Percentiles rank a stretch among this genome's conserved stretches.
Conservation (phyloP, 108 stramenopile species). For the Fragilaria radians region DNA sequence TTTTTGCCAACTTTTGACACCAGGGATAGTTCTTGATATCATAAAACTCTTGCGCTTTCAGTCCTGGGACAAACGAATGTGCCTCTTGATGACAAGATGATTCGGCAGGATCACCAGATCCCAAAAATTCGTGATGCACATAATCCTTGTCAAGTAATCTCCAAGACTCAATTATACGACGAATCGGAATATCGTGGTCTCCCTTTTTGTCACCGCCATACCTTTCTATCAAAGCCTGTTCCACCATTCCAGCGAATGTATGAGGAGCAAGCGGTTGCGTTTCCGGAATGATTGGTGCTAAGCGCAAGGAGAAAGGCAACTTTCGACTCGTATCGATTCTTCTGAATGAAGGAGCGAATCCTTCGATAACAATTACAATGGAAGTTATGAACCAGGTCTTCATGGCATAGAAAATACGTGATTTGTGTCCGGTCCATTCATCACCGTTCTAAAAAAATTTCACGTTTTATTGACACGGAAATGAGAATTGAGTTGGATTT, state of each 20-base stretch:
- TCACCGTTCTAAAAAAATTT: no score
- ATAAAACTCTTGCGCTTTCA: slow-evolving; percentile 64
- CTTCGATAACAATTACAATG: no score
- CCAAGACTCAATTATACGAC: slow-evolving; percentile 68
- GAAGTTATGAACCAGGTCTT: no score
- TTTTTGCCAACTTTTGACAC: slow-evolving; percentile 45
- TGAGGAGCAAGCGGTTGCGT: slow-evolving; percentile 39
- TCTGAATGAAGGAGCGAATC: no score
- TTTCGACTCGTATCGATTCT: no score
- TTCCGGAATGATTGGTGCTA: no score
- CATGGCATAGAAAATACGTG: no score
- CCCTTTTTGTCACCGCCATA: slow-evolving; percentile 32
- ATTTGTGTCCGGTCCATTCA: no score
- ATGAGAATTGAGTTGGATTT: no score
- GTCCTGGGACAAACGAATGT: slow-evolving; percentile 73
- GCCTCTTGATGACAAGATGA: slow-evolving; percentile 61
- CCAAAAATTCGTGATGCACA: slow-evolving; percentile 67
- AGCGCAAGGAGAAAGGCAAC: no score
- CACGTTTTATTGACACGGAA: no score
- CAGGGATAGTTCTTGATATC: slow-evolving; percentile 48
- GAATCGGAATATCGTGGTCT: no score
- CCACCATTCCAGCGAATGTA: slow-evolving; percentile 71
- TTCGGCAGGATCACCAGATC: slow-evolving; percentile 20
- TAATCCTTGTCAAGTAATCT: slow-evolving; percentile 57
- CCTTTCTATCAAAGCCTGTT: slow-evolving; percentile 42